Evolutionary conservation across 75 land plant species (phyloP), one percentile per base, ranked within the genome.

Genomic region (Chamaecyparis obtusa): DNA sequence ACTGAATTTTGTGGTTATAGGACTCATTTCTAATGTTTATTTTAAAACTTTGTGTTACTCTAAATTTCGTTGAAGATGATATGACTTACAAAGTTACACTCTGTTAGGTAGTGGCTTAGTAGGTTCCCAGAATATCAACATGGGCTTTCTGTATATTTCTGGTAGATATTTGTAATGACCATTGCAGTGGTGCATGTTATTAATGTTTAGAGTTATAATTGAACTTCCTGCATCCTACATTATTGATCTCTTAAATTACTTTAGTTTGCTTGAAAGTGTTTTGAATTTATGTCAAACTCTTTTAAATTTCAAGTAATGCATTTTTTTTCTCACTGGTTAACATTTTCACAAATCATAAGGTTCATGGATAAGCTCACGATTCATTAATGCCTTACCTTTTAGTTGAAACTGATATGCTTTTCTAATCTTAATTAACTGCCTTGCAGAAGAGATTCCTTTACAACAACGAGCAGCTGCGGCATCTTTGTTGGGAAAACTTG

Each of bases 391-490:
- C 83, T 80, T 43, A 41, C 9, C 10, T 80, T 43, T 80, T 43
- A 17, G 24, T 80, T 39, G 27, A 27, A 33, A 27, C n/a, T 24
- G 27, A 64, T 64, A 64, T 24, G 9, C 69, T 4, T 0, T 24
- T 64, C 6, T 24, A 64, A 64, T 64, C 43, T 8, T 41, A 21
- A 81, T 46, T 44, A 1, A 32, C 7, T 37, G 72, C 41, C 49
- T 60, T 90, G 86, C 99, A 97, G 99, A 92, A 87, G 99, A 97
- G 89, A 91, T 98, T 35, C 94, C 99, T 35, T 77, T 93, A 37
- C 99, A 95, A 86, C 99, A 94, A 87, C 89, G 97, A 91, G 99
- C 97, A 79, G 94, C 99, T 57, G 96, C 99, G 72, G 99, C 99
- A 69, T 95, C 99, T 69, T 92, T 98, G 85, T 87, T 98, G 88